These are phyloP conservation scores for Alternaria burnsii DNA, from an alignment of 2,329 filamentous ascomycete species.

Conservation along the genomic window DNA sequence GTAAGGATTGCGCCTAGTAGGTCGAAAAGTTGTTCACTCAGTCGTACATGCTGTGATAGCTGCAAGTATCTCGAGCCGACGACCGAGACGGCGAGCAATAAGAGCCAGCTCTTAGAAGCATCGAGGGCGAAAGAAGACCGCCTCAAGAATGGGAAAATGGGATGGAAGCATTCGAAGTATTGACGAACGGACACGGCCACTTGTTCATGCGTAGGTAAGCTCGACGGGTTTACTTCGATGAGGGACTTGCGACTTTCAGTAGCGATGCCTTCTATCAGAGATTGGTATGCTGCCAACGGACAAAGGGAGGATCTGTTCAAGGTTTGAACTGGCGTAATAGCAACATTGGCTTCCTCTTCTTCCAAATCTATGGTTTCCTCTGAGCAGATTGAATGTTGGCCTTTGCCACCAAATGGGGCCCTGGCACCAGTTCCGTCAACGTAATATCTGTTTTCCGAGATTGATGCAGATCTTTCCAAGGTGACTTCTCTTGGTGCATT, in stretches of 20 bases:
- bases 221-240: constrained; percentile 9
- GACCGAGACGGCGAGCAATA: constrained; percentile 38
- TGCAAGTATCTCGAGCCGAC: constrained; percentile 37
- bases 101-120: constrained; percentile 21
- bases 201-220: constrained; percentile 31
- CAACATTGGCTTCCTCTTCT: not conserved
- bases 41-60: not conserved
- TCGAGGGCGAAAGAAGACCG: constrained; percentile 21
- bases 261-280: constrained; percentile 10
- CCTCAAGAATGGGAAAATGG: constrained; percentile 42
- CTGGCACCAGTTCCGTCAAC: constrained; percentile 25
- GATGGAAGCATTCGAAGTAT: constrained; percentile 40
- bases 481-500: not conserved
- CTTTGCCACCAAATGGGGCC: constrained; percentile 22
- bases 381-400: constrained; percentile 6
- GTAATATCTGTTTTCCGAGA: constrained; percentile 18
- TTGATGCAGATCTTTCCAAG: constrained; percentile 10
- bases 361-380: not conserved
- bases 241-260: constrained; percentile 12
- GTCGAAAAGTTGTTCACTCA: not conserved
- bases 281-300: constrained; percentile 9
- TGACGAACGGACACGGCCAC: constrained; percentile 33
- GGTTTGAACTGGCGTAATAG: not conserved
- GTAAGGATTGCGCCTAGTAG: constrained; percentile 8
- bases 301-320: not conserved